Percentiles rank a stretch among this genome's conserved stretches.
Evolutionary conservation across 768 basidiomycete genomes (phyloP).

Genomic region (Termitomyces heimii): DNA sequence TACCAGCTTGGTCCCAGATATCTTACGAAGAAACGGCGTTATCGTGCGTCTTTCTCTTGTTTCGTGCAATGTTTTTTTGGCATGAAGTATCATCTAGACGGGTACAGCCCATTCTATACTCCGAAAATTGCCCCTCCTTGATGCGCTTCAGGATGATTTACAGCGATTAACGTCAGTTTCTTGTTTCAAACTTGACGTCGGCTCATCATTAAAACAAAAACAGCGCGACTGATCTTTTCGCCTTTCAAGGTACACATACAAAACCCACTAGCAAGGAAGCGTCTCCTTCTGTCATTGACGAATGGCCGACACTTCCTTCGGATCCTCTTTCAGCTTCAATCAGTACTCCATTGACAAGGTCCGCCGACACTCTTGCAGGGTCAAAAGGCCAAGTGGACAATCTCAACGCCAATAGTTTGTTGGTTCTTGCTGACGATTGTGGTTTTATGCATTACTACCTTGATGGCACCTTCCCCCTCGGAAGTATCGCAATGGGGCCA

Average conservation of each 20-base stretch:
- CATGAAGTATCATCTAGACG: slow-evolving; percentile 42
- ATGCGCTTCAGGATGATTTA: slow-evolving; percentile 61
- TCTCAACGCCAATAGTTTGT: slow-evolving; percentile 57
- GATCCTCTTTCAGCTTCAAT: slow-evolving; percentile 60
- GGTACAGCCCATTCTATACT: slow-evolving; percentile 74
- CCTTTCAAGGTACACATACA: slow-evolving; percentile 67
- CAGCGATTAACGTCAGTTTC: slow-evolving; percentile 57
- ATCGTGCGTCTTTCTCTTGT: slow-evolving; percentile 40
- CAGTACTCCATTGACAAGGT: slow-evolving; percentile 30
- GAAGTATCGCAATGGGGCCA: slow-evolving; percentile 37
- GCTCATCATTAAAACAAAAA: slow-evolving; percentile 30
- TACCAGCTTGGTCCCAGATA: slow-evolving; percentile 56
- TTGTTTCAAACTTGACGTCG: slow-evolving; percentile 1
- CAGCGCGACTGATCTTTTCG: slow-evolving; percentile 77
- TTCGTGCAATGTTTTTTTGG: not conserved
- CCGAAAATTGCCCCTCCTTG: slow-evolving; percentile 63
- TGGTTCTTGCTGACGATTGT: slow-evolving; percentile 51
- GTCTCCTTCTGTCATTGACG: slow-evolving; percentile 53
- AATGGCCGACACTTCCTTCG: slow-evolving; percentile 63
- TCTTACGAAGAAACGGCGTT: slow-evolving; percentile 61
- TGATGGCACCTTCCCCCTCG: slow-evolving; percentile 73
- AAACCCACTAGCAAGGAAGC: slow-evolving; percentile 35
- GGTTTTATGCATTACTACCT: slow-evolving; percentile 63
- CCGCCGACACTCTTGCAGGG: slow-evolving; percentile 19
- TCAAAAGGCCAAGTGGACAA: slow-evolving; percentile 39